These are phyloP conservation scores for Fraxinus ornus DNA, from an alignment of 305 asterid genomes.

Conservation along the genomic window DNA sequence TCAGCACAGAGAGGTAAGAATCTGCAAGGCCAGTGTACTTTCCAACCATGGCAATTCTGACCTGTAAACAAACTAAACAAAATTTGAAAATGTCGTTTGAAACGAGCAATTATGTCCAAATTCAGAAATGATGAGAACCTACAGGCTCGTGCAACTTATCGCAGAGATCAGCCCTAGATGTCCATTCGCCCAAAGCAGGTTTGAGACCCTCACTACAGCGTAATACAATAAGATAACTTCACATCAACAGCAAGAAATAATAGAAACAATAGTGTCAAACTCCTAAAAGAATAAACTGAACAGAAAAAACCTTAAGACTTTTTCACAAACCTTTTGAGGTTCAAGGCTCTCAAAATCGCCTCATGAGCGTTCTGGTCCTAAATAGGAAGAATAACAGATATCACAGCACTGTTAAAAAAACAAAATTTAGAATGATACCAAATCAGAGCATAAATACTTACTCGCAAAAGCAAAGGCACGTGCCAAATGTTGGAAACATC, in stretches of 20 bases:
- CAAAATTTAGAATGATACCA: neutral
- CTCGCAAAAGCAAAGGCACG: constrained; percentile 81
- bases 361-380: constrained; percentile 94
- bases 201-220: constrained; percentile 50
- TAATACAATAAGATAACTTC: constrained; percentile 16
- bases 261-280: constrained; percentile 14
- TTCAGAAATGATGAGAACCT: constrained; percentile 31
- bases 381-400: constrained; percentile 19
- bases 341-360: constrained; percentile 79
- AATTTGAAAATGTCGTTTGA: constrained; percentile 13
- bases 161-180: constrained; percentile 69
- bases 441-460: constrained; percentile 31
- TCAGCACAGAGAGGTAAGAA: constrained; percentile 84
- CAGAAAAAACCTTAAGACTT: neutral
- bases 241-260: constrained; percentile 10
- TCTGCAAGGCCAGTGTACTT: constrained; percentile 88
- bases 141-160: constrained; percentile 71
- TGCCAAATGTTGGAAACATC: constrained; percentile 93
- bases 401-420: neutral
- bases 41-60: constrained; percentile 93
- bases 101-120: constrained; percentile 13
- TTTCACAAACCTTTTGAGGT: constrained; percentile 58
- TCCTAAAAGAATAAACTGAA: constrained; percentile 12
- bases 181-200: constrained; percentile 82
- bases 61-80: constrained; percentile 44